A percentile compares a stretch with the other conserved stretches of the same genome.
These are phyloP conservation scores for Aspergillus homomorphus DNA, from an alignment of 495 filamentous ascomycete species.

Conservation along the genomic window DNA sequence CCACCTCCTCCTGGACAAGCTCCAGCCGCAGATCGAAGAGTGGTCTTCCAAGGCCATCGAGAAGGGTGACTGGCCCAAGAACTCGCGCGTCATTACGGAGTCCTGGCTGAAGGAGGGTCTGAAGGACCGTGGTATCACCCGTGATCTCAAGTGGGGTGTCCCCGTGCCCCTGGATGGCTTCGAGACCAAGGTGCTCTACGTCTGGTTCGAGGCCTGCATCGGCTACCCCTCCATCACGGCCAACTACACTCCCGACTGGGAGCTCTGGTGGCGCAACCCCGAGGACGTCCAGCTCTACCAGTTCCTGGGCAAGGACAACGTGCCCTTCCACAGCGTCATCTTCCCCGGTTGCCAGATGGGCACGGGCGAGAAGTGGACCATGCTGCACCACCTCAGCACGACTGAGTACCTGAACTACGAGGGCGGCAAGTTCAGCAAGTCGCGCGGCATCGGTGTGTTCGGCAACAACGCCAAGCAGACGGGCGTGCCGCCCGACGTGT, in stretches of 20 bases:
- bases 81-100: constrained; percentile 66
- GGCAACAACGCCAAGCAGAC: constrained; percentile 75
- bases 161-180: constrained; percentile 62
- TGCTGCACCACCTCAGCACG: constrained; percentile 81
- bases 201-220: constrained; percentile 98
- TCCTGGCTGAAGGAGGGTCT: constrained; percentile 81
- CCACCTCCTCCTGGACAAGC: constrained; percentile 75
- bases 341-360: constrained; percentile 88
- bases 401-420: constrained; percentile 98
- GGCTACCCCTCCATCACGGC: constrained; percentile 95
- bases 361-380: constrained; percentile 83
- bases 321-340: constrained; percentile 87
- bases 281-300: constrained; percentile 89
- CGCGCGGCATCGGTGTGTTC: constrained; percentile 20
- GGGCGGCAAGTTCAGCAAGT: constrained; percentile 80
- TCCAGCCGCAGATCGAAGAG: constrained; percentile 67
- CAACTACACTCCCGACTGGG: constrained; percentile 87
- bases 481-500: constrained; percentile 81
- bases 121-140: constrained; percentile 82
- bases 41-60: constrained; percentile 61
- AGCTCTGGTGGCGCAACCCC: constrained; percentile 92
- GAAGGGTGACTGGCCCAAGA: constrained; percentile 72
- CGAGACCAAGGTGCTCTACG: constrained; percentile 85
- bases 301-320: constrained; percentile 98
- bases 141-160: constrained; percentile 88